Conservation (phyloP, 805 yeast genomes). For the Candida silvatica region DNA sequence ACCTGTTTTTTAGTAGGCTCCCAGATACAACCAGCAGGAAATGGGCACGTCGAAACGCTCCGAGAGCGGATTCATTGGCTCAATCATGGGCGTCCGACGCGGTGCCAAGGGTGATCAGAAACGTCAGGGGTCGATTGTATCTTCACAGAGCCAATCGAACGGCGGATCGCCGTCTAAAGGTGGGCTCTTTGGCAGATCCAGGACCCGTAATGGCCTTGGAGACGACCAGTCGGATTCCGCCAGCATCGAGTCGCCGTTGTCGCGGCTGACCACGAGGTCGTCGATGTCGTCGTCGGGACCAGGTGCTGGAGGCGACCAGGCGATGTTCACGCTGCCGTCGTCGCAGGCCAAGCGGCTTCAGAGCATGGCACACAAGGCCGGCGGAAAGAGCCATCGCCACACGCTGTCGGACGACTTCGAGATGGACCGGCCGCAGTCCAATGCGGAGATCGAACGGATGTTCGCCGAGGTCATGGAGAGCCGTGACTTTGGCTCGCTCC, state of each 20-base stretch:
- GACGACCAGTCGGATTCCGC: not conserved
- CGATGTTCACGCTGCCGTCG: conserved; percentile 20
- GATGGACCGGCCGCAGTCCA: conserved; percentile 62
- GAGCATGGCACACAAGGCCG: conserved; percentile 13
- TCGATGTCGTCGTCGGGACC: conserved; percentile 11
- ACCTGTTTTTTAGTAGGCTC: too few species aligned
- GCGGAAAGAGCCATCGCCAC: conserved; percentile 28
- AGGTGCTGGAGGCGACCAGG: too few species aligned
- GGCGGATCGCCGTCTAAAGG: conserved; percentile 17
- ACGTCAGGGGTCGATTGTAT: too few species aligned
- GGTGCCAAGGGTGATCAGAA: too few species aligned
- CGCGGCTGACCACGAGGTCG: conserved; percentile 19
- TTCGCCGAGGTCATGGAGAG: conserved; percentile 75
- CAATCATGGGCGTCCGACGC: too few species aligned
- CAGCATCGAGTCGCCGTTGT: conserved; percentile 15
- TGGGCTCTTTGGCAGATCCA: conserved; percentile 8
- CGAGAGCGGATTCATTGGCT: too few species aligned
- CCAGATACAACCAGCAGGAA: too few species aligned
- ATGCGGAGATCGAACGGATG: conserved; percentile 59
- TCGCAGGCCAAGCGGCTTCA: conserved; percentile 21
- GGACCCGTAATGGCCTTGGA: not conserved
- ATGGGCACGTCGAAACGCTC: too few species aligned
- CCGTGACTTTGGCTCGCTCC: conserved; percentile 59
- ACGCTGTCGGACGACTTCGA: conserved; percentile 30
- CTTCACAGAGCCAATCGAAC: too few species aligned